These are phyloP conservation scores for Takashimella tepidaria DNA, from an alignment of 1,284 basidiomycete species.

Conservation along the genomic window DNA sequence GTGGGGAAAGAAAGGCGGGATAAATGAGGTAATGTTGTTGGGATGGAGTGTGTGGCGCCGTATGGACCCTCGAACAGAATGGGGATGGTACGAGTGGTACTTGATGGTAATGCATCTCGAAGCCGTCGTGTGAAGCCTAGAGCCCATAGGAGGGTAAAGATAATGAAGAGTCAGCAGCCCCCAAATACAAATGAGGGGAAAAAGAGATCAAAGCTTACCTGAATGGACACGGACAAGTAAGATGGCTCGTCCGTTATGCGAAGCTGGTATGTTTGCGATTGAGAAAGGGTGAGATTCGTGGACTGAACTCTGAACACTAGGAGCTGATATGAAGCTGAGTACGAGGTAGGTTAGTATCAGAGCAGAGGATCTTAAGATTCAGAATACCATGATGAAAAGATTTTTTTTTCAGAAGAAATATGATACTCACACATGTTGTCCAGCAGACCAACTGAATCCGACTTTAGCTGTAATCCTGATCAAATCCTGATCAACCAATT, in stretches of 20 bases:
- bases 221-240: constrained; percentile 42
- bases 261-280: constrained; percentile 33
- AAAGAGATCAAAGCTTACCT: constrained; percentile 17
- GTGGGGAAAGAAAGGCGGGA: constrained; percentile 35
- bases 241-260: constrained; percentile 15
- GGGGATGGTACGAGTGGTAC: constrained; percentile 16
- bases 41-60: constrained; percentile 27
- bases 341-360: neutral
- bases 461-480: constrained; percentile 54
- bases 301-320: constrained; percentile 27
- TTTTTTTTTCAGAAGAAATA: too few species aligned
- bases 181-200: neutral
- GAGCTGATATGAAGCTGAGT: constrained; percentile 36
- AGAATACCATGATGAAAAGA: too few species aligned
- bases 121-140: constrained; percentile 32
- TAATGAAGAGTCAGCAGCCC: neutral
- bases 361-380: too few species aligned
- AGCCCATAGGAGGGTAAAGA: neutral
- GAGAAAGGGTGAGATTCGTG: constrained; percentile 47
- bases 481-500: constrained; percentile 52
- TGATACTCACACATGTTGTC: constrained; percentile 52
- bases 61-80: constrained; percentile 45
- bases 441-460: constrained; percentile 54
- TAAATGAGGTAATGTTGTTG: constrained; percentile 37
- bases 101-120: constrained; percentile 17